phyloP scores from a whole-genome alignment of 1,139 yeast genomes.

The Geotrichum restrictum region DNA sequence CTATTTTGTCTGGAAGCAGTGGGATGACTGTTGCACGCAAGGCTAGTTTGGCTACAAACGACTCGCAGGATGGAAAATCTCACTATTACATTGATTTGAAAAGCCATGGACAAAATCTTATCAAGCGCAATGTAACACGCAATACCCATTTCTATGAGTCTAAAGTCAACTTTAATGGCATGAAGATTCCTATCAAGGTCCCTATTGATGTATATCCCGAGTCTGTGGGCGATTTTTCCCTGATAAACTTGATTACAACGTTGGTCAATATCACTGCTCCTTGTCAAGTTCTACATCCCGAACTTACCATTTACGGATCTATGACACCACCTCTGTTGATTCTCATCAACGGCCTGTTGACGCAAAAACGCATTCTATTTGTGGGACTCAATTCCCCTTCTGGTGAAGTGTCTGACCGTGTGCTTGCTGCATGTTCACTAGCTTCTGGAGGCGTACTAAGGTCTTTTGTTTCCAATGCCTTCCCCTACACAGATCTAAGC shows the following conservation, averaged over 20 bases:
- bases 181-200: constrained; percentile 36
- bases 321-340: constrained; percentile 58
- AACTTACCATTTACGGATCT: constrained; percentile 49
- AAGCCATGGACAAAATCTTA: constrained; percentile 30
- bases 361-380: constrained; percentile 54
- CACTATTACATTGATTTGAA: constrained; percentile 34
- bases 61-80: constrained; percentile 24
- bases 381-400: constrained; percentile 56
- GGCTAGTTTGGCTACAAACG: constrained; percentile 12
- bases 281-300: constrained; percentile 35
- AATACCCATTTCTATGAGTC: constrained; percentile 39
- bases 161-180: constrained; percentile 32
- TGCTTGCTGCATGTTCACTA: constrained; percentile 51
- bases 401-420: constrained; percentile 53
- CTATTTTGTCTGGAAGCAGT: constrained; percentile 11
- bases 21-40: constrained; percentile 3
- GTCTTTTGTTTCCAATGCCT: constrained; percentile 48
- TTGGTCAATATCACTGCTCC: constrained; percentile 27
- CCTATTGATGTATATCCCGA: constrained; percentile 37
- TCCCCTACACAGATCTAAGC: constrained; percentile 61
- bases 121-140: constrained; percentile 27
- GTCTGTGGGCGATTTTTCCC: constrained; percentile 36
- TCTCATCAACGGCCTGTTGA: constrained; percentile 54
- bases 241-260: constrained; percentile 30
- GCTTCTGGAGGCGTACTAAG: constrained; percentile 57